These are phyloP conservation scores for Globisporangium solare DNA, from an alignment of 352 stramenopile species.

Conservation along the genomic window DNA sequence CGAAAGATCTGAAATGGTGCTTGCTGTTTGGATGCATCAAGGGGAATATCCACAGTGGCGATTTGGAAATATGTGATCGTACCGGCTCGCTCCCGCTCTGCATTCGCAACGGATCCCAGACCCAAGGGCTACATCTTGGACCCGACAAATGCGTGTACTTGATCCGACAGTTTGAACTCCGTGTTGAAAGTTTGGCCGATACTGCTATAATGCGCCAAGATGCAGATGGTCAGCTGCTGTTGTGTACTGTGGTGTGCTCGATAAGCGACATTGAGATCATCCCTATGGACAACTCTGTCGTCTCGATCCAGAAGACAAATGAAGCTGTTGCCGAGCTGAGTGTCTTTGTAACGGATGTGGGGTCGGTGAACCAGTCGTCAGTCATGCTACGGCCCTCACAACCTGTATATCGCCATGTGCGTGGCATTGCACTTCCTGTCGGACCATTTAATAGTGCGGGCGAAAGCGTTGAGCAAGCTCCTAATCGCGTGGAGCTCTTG, in stretches of 20 bases:
- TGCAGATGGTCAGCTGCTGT: constrained; percentile 13
- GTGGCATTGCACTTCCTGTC: constrained; percentile 26
- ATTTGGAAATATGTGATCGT: constrained; percentile 40
- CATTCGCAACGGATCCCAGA: constrained; percentile 1
- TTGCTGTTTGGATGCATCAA: constrained; percentile 27
- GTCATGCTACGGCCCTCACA: neutral
- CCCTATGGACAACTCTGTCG: constrained; percentile 12
- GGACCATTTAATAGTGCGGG: neutral
- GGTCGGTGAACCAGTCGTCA: constrained; percentile 8
- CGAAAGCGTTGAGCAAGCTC: constrained; percentile 10
- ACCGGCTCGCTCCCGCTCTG: constrained; percentile 25
- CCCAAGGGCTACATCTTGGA: constrained; percentile 2
- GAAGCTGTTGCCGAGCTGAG: constrained; percentile 7
- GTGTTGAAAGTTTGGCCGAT: constrained; percentile 25
- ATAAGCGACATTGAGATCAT: constrained; percentile 20
- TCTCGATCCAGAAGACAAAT: neutral
- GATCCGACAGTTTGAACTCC: constrained; percentile 28
- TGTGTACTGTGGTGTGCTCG: constrained; percentile 22
- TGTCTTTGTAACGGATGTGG: constrained; percentile 30
- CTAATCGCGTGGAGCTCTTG: constrained; percentile 26
- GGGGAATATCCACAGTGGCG: constrained; percentile 28
- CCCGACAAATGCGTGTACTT: constrained; percentile 18
- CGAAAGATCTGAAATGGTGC: constrained; percentile 27
- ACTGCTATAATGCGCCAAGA: neutral
- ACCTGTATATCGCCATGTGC: constrained; percentile 30